Evolutionary conservation across 306 rosid species (phyloP), one percentile per base, ranked within the genome.

Genomic region (Trichosanthes truncata): DNA sequence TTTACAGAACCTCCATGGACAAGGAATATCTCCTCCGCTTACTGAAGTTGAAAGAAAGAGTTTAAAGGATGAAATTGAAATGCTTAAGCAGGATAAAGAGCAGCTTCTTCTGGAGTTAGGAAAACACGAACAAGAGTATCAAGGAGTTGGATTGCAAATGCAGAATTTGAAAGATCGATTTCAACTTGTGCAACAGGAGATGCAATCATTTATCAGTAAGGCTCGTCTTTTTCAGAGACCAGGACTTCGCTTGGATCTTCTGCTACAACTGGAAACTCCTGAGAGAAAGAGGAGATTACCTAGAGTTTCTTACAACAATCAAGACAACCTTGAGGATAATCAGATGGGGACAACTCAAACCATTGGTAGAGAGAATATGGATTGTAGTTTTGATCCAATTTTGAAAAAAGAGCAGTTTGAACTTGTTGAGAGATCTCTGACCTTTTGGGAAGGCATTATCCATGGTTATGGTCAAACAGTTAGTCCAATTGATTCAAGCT

Each of bases 241-340:
- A 7, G 90, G 81, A 57, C 73, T 82, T 78, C 80, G 82, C 45
- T 78, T 84, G 35, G 79, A 85, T 84, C 83, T 85, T 33, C 80
- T 85, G 82, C 84, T 83, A 4, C 88, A 81, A 51, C 73, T 88
- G 45, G 96, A 84, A 80, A 72, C 84, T 79, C 66, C 66, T 45
- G 85, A 82, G 20, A 89, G 91, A 78, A 91, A 91, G 85, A 84
- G 97, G 68, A 87, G 93, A 82, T 74, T 87, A 80, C 90, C 87
- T 4, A 87, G 84, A 84, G 74, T 80, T 40, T 52, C 85, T 78
- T 79, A 53, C 83, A 53, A 79, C 23, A 49, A 61, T 63, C 89
- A 82, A 5, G 86, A 82, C 67, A 53, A 84, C 77, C 41, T 74
- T 74, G 93, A 84, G 61, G 90, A 80, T 81, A 80, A 80, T 84